Conservation (phyloP, 1,284 basidiomycete genomes). For the Sanghuangporus baumii region DNA sequence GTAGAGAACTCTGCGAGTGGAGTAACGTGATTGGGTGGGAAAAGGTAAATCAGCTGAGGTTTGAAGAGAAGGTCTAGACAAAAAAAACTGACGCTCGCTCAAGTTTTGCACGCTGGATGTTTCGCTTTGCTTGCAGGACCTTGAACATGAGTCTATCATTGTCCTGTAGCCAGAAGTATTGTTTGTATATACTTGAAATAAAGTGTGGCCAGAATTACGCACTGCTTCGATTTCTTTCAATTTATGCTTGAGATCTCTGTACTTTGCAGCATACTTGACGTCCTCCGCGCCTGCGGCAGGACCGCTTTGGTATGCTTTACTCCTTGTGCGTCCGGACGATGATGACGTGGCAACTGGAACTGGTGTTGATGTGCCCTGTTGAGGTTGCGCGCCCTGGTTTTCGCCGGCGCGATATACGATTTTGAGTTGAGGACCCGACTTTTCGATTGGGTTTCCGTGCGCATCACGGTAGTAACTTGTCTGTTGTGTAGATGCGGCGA, state of each 20-base stretch:
- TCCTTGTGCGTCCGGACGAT: slow-evolving; percentile 30
- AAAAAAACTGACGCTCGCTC: slow-evolving; percentile 74
- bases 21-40: slow-evolving; percentile 22
- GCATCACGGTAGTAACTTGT: slow-evolving; percentile 21
- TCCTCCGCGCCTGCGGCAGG: slow-evolving; percentile 81
- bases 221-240: slow-evolving; percentile 85
- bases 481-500: slow-evolving; percentile 28
- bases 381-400: slow-evolving; percentile 29
- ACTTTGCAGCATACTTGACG: slow-evolving; percentile 84
- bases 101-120: slow-evolving; percentile 83
- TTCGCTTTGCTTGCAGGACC: slow-evolving; percentile 75
- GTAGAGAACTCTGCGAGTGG: slow-evolving; percentile 56
- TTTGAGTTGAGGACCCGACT: background rate
- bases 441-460: slow-evolving; percentile 17
- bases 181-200: slow-evolving; percentile 6
- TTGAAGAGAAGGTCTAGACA: slow-evolving; percentile 20
- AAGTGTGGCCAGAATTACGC: slow-evolving; percentile 26
- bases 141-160: slow-evolving; percentile 85
- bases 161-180: slow-evolving; percentile 44
- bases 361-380: background rate
- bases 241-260: slow-evolving; percentile 86
- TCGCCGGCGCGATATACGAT: background rate
- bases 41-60: slow-evolving; percentile 18
- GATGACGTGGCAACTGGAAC: slow-evolving; percentile 9
- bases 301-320: slow-evolving; percentile 47